Percentiles rank a stretch among this genome's conserved stretches.
Evolutionary conservation across 495 filamentous ascomycete genomes (phyloP).

Genomic region (Sporormia fimetaria): DNA sequence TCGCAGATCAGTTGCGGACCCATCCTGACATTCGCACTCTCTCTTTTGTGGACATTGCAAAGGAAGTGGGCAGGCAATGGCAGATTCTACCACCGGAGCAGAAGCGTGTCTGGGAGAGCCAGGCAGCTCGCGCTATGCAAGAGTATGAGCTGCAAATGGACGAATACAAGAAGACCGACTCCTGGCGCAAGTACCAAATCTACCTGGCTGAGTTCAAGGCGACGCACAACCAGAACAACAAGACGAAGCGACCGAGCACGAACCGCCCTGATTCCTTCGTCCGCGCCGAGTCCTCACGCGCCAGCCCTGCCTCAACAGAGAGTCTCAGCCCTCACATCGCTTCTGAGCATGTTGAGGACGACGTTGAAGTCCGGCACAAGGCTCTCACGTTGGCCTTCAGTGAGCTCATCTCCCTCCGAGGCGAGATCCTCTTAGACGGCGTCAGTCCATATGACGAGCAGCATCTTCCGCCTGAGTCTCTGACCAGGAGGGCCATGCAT

Average conservation of each 20-base stretch:
- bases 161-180: slow-evolving; percentile 25
- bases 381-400: slow-evolving; percentile 20
- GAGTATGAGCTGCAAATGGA: slow-evolving; percentile 24
- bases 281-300: slow-evolving; percentile 2
- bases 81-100: slow-evolving; percentile 14
- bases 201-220: slow-evolving; percentile 24
- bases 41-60: slow-evolving; percentile 27
- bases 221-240: slow-evolving; percentile 7
- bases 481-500: slow-evolving; percentile 17
- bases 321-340: slow-evolving; percentile 12
- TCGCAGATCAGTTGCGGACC: slow-evolving; percentile 26
- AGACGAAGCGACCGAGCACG: neutral
- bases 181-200: slow-evolving; percentile 20
- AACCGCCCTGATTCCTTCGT: neutral
- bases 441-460: slow-evolving; percentile 12
- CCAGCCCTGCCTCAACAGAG: slow-evolving; percentile 13
- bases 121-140: slow-evolving; percentile 23
- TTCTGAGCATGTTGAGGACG: slow-evolving; percentile 1
- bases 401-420: slow-evolving; percentile 14
- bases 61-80: slow-evolving; percentile 25
- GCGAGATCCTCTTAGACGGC: slow-evolving; percentile 8
- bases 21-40: slow-evolving; percentile 17
- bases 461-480: slow-evolving; percentile 13
- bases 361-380: slow-evolving; percentile 17
- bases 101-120: slow-evolving; percentile 24